Evolutionary conservation across 2,329 filamentous ascomycete genomes (phyloP), one percentile per base, ranked within the genome.

Genomic region (Trichophyton benhamiae): DNA sequence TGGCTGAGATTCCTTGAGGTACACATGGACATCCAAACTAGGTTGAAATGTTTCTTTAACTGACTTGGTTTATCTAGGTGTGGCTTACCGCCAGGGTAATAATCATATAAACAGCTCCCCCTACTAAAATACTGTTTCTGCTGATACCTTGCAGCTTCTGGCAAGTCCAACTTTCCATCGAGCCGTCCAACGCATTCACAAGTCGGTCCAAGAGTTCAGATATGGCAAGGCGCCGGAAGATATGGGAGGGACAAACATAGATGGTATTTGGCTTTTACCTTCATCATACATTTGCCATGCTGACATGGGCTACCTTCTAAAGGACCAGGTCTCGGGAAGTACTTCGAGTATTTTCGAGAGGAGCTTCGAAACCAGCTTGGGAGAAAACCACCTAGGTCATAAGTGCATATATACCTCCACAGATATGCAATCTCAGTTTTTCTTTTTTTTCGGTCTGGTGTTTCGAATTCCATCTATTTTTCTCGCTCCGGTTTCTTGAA

Each of bases 131-230:
- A 66, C 73, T 75, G 72, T 63, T 67, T 62, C 65, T 60, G 41
- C 59, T 60, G 20, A 58, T 41, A 17, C 9, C 36, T 22, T 49
- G 27, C 64, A 77, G 75, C 72, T 78, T 61, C 68, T 78, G 58
- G 67, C 71, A 59, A 78, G 75, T 64, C 75, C 74, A 8, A 65
- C 70, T 58, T 78, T 78, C 64, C 76, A 77, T 66, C 69, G 72
- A 44, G 71, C 74, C 66, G 76, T 78, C 52, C 73, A 75, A 30
- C 70, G 68, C 60, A 71, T 78, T 22, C 75, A 78, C 66, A 72
- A 74, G 58, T 72, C 68, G 55, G 67, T 78, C 22, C 73, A 77
- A 65, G 71, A 72, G 60, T 41, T 76, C 20, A 72, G 72, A 61
- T 70, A 77, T 65, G 76, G 76, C 38, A 69, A 73, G 55, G 72